Base-by-base conservation (phyloP, 1,284 basidiomycete species). In the Ustilago hordei region DNA sequence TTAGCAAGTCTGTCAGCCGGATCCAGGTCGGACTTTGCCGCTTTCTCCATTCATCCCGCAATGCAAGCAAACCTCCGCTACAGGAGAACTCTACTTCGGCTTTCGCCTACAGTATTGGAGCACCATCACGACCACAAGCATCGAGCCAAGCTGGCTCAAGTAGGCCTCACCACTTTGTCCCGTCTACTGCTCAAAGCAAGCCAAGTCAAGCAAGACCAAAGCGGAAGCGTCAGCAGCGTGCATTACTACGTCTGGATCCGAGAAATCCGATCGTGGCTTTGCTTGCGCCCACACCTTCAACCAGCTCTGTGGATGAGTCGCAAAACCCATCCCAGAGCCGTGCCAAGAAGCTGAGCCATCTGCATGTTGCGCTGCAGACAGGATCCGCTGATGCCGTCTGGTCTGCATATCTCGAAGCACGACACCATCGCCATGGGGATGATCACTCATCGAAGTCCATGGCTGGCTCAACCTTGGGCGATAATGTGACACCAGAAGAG, bases 361-460 rank as follows among this genome's bases (percentile, higher is more conserved):
- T 73, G n/a, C 65, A 73, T 28, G 48, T 32, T 9, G 65, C 70
- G 28, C 41, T 73, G 2, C 64, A 64, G 43, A 38, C 47, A 19
- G 70, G 70, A 38, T 57, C 65, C 15, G 57, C 65, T 31, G 70
- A 73, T 38, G 54, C 41, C 5, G 70, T 64, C 6, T 73, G 70
- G 70, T 60, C 58, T 1, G 58, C 70, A 31, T 73, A 73, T 28
- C n/a, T 50, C 11, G 28, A 50, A 50, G 48, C 48, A 12, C 48
- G 48, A 13, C 23, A 50, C 15, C 28, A 7, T 50, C 15, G 13
- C 43, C n/a, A 45, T 11, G 43, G 15, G n/a, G 13, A 41, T 6
- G n/a, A 45, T 8, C 43, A 6, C 43, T 45, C 43, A 45, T 45
- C 48, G 28, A 50, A 31, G 31, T 36, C 23, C 12, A 36, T 31